A percentile compares a stretch with the other conserved stretches of the same genome.
These are phyloP conservation scores for button mushroom (Agaricus bisporus) DNA, from an alignment of 768 basidiomycete species.

Conservation along the genomic window DNA sequence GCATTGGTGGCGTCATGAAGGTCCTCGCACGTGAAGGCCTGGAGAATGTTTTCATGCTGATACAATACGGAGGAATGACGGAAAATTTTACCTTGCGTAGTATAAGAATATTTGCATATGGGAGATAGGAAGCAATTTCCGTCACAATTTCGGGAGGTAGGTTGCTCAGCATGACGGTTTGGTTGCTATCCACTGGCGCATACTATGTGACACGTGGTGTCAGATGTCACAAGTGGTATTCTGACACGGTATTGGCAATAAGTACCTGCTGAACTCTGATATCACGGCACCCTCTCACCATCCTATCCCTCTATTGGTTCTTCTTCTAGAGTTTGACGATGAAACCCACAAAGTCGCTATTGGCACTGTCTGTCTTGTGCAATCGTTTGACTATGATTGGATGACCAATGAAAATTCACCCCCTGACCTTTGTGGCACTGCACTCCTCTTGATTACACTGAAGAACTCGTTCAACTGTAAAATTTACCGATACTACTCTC, in stretches of 20 bases:
- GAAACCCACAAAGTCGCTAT: conserved; percentile 88
- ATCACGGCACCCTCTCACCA: conserved; percentile 79
- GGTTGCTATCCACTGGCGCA: too few relatives aligned
- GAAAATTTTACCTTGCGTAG: too few relatives aligned
- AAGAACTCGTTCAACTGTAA: conserved; percentile 99
- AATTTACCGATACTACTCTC: conserved; percentile 94
- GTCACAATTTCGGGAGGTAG: too few relatives aligned
- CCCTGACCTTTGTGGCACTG: conserved; percentile 96
- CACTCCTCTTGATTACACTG: conserved; percentile 83
- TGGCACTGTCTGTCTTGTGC: conserved; percentile 90
- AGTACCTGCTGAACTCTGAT: conserved; percentile 81
- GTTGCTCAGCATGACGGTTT: too few relatives aligned
- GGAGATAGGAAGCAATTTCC: too few relatives aligned
- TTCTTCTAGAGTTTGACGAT: conserved; percentile 92
- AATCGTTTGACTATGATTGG: conserved; percentile 94
- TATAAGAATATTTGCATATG: too few relatives aligned
- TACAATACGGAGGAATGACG: too few relatives aligned
- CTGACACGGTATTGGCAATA: conserved; percentile 94
- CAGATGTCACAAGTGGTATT: too few relatives aligned
- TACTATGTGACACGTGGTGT: too few relatives aligned
- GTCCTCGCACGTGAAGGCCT: too few relatives aligned
- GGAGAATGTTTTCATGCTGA: too few relatives aligned
- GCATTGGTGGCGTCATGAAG: too few relatives aligned
- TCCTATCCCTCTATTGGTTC: conserved; percentile 92
- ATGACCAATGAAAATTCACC: conserved; percentile 93